Percentiles rank a stretch among this genome's conserved stretches.
Conservation (phyloP, 768 basidiomycete species). For the Tricholoma sp. region DNA sequence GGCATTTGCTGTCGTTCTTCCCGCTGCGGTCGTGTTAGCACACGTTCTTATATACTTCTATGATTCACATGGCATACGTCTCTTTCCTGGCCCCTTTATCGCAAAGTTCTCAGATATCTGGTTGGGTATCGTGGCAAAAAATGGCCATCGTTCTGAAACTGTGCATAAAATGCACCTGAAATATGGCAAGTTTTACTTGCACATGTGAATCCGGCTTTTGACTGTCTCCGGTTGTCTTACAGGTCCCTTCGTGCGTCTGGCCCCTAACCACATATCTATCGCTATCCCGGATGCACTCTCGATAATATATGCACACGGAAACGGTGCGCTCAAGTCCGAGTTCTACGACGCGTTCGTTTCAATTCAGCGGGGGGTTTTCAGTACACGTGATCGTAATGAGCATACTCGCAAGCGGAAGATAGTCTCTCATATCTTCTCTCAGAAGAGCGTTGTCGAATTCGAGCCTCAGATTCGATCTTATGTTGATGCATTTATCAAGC, state of each 20-base stretch:
- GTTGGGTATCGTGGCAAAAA: conserved; percentile 59
- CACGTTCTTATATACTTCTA: conserved; percentile 48
- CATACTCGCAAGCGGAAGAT: conserved; percentile 92
- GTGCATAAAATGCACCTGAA: conserved; percentile 71
- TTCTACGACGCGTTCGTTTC: conserved; percentile 81
- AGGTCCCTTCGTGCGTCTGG: conserved; percentile 68
- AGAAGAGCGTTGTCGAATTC: conserved; percentile 82
- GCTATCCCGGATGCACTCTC: conserved; percentile 74
- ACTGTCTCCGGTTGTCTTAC: not conserved
- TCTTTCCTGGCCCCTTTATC: conserved; percentile 62
- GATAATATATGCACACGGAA: conserved; percentile 77
- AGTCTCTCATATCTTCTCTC: conserved; percentile 78
- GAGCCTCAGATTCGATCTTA: conserved; percentile 71
- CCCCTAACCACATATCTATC: conserved; percentile 74
- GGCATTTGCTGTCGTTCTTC: conserved; percentile 22
- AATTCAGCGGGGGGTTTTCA: conserved; percentile 70
- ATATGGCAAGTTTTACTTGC: conserved; percentile 46
- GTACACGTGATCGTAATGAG: conserved; percentile 69
- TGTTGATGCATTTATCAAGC: conserved; percentile 52
- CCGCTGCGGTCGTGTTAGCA: conserved; percentile 24
- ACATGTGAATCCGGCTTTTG: not conserved
- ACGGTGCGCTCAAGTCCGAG: conserved; percentile 74
- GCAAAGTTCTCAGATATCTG: conserved; percentile 72
- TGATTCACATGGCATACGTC: conserved; percentile 56
- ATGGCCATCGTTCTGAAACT: conserved; percentile 71